Evolutionary conservation across 2,329 filamentous ascomycete species (phyloP), one percentile per base, ranked within the genome.

Genomic region (Hawksworthiomyces lignivorus): DNA sequence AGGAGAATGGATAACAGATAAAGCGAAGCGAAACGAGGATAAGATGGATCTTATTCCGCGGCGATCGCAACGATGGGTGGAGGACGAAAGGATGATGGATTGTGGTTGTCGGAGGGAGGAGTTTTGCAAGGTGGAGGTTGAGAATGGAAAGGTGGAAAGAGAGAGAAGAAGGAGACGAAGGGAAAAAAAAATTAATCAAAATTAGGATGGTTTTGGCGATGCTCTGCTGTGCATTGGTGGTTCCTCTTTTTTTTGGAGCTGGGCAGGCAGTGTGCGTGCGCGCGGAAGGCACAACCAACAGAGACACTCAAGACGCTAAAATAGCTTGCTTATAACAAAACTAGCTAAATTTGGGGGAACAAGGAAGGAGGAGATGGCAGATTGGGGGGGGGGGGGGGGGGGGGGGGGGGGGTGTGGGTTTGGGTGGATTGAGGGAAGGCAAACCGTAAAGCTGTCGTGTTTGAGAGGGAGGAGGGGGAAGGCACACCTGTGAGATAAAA

Each of bases 361-460:
- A 28, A 35, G 30, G 30, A 32, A 36, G 18, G n/a, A 24, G n/a
- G 18, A 18, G 33, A 21, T 24, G 7, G 33, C 28, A 22, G 32
- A 37, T 29, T 32, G 41, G 36, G 40, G 41, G 41, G 37, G 21
- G 31, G 27, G 24, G 45, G 27, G 38, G 43, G 26, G 35, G 38
- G 21, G 28, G 17, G 36, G 30, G 32, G 28, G 37, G 33, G 28
- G 38, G 31, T 27, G 35, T 39, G 30, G 44, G 40, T 38, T 26
- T 26, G 42, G 28, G 33, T 43, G 39, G 40, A 36, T 18, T 19
- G 19, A 28, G 32, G 27, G 39, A n/a, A n/a, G n/a, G n/a, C n/a
- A n/a, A n/a, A n/a, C n/a, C n/a, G 29, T 24, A 32, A 29, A 45
- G 47, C 47, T 49, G 42, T 47, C 36, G 42, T 49, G 41, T 49